phyloP scores from a whole-genome alignment of 768 basidiomycete genomes.

The Termitomyces sp. region DNA sequence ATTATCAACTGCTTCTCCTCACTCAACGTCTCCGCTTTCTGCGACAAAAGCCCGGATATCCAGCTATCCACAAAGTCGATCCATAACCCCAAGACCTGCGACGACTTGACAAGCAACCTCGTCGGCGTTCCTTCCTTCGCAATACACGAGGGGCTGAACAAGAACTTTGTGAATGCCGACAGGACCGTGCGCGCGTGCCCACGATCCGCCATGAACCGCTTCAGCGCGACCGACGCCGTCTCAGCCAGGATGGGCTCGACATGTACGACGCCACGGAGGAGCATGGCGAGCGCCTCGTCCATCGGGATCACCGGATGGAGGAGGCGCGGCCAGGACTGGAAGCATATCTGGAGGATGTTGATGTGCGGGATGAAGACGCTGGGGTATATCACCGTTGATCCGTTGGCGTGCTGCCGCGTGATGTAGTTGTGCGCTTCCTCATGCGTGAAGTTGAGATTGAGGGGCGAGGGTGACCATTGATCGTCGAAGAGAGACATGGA shows the following conservation, averaged over 20 bases:
- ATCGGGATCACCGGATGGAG: slow-evolving; percentile 54
- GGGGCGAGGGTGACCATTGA: slow-evolving; percentile 68
- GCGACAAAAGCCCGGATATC: slow-evolving; percentile 46
- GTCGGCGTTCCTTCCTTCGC: slow-evolving; percentile 60
- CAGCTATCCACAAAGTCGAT: slow-evolving; percentile 65
- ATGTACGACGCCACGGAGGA: slow-evolving; percentile 80
- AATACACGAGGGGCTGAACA: slow-evolving; percentile 69
- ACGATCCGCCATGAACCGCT: slow-evolving; percentile 66
- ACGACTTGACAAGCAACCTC: slow-evolving; percentile 62
- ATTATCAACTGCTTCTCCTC: slow-evolving; percentile 42
- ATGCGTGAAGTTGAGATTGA: slow-evolving; percentile 52
- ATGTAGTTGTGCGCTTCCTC: slow-evolving; percentile 70
- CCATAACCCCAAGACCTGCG: slow-evolving; percentile 72
- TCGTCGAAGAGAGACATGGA: slow-evolving; percentile 84
- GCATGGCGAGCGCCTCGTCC: slow-evolving; percentile 68
- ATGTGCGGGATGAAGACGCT: slow-evolving; percentile 57
- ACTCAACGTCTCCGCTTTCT: slow-evolving; percentile 32
- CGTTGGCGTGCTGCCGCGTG: slow-evolving; percentile 66
- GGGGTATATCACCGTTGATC: slow-evolving; percentile 62
- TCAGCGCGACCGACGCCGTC: slow-evolving; percentile 64
- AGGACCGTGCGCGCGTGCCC: slow-evolving; percentile 54
- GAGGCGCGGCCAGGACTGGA: slow-evolving; percentile 83
- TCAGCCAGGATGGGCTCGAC: slow-evolving; percentile 74
- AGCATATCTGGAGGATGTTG: slow-evolving; percentile 67
- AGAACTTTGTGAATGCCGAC: slow-evolving; percentile 59